Percentiles rank a stretch among this genome's conserved stretches.
These are phyloP conservation scores for Canna indica DNA, from an alignment of 176 grass and related monocot species.

Conservation along the genomic window DNA sequence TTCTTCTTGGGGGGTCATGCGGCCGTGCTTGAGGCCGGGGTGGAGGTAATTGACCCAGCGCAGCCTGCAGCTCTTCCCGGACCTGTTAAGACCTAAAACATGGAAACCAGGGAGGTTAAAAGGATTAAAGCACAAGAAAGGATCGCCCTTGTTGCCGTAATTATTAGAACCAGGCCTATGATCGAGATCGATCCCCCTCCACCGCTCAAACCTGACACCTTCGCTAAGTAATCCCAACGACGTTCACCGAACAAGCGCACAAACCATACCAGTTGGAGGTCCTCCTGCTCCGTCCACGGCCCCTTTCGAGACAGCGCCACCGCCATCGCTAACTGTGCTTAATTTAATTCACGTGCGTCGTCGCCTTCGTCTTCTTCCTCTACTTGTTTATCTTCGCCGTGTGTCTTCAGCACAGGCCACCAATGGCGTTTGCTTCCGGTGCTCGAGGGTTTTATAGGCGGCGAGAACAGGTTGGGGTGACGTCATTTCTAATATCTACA, in stretches of 20 bases:
- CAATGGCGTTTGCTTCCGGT: not conserved
- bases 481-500: too few species aligned
- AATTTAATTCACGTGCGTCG: too few species aligned
- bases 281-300: slow-evolving; percentile 21
- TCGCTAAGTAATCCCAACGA: slow-evolving; percentile 19
- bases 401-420: not conserved
- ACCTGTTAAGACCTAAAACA: slow-evolving; percentile 14
- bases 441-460: not conserved
- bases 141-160: not conserved
- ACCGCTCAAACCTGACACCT: slow-evolving; percentile 26
- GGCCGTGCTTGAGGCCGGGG: slow-evolving; percentile 8
- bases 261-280: slow-evolving; percentile 19
- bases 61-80: slow-evolving; percentile 21
- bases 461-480: not conserved
- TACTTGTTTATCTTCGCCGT: not conserved
- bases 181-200: slow-evolving; percentile 1
- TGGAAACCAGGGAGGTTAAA: slow-evolving; percentile 8
- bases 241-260: slow-evolving; percentile 21
- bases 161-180: not conserved
- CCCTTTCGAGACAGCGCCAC: not conserved
- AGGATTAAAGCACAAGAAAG: too few species aligned
- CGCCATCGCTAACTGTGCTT: not conserved
- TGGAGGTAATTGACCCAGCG: slow-evolving; percentile 25
- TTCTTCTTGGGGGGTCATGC: slow-evolving; percentile 11
- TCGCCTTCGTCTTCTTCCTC: too few species aligned